phyloP scores from a whole-genome alignment of 2,329 filamentous ascomycete genomes.

The Helotiales sp. region DNA sequence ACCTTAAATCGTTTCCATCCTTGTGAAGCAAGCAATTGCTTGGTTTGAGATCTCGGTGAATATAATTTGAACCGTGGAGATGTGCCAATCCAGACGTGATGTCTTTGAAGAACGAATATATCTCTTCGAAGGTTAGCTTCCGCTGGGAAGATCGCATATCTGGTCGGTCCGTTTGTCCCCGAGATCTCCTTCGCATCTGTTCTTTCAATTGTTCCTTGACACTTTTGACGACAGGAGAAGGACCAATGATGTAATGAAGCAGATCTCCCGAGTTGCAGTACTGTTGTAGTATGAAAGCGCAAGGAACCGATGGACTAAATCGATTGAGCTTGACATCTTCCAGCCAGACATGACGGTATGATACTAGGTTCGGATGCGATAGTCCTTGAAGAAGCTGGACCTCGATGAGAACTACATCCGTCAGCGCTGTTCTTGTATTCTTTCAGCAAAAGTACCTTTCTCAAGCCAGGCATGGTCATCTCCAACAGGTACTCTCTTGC shows the following conservation, averaged over 20 bases:
- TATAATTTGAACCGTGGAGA: slow-evolving; percentile 88
- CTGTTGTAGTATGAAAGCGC: slow-evolving; percentile 95
- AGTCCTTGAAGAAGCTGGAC: slow-evolving; percentile 91
- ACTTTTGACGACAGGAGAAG: slow-evolving; percentile 59
- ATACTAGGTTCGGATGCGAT: slow-evolving; percentile 93
- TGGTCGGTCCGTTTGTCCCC: slow-evolving; percentile 70
- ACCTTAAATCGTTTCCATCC: slow-evolving; percentile 72
- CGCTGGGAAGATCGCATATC: slow-evolving; percentile 33
- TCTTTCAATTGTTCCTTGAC: slow-evolving; percentile 90
- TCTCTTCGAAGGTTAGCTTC: slow-evolving; percentile 78
- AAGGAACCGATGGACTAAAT: slow-evolving; percentile 90
- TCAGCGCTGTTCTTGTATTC: slow-evolving; percentile 21
- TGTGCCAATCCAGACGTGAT: slow-evolving; percentile 92
- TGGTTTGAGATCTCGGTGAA: slow-evolving; percentile 94
- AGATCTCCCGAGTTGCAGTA: slow-evolving; percentile 96
- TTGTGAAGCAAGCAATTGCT: slow-evolving; percentile 90
- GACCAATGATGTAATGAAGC: slow-evolving; percentile 82
- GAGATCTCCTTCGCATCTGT: slow-evolving; percentile 80
- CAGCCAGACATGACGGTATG: slow-evolving; percentile 96
- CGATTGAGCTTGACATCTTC: slow-evolving; percentile 83
- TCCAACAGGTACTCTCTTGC: slow-evolving; percentile 94
- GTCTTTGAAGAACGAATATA: slow-evolving; percentile 95
- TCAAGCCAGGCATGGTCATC: slow-evolving; percentile 95
- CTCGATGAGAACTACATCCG: slow-evolving; percentile 73
- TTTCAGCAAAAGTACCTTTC: slow-evolving; percentile 54